Evolutionary conservation across 2,329 filamentous ascomycete species (phyloP).

Genomic region (Xylariaceae sp.): DNA sequence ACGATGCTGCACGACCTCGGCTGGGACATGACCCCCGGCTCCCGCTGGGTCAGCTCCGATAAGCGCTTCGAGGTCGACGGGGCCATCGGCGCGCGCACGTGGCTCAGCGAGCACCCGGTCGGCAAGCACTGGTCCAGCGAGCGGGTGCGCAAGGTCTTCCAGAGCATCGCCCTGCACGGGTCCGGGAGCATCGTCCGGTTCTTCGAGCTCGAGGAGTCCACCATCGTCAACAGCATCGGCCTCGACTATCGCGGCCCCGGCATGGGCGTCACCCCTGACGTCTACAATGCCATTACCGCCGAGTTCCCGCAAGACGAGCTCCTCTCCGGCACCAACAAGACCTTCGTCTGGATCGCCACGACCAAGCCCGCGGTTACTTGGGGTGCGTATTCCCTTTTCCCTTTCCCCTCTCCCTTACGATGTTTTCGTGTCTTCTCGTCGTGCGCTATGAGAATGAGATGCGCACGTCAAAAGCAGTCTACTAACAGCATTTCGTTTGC

Average conservation of each 20-base stretch:
- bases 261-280: constrained; percentile 4
- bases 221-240: constrained; percentile 22
- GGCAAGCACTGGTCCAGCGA: constrained; percentile 22
- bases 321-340: constrained; percentile 20
- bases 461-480: background rate
- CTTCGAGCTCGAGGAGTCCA: constrained; percentile 20
- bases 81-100: constrained; percentile 27
- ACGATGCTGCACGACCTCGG: constrained; percentile 30
- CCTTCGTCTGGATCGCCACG: constrained; percentile 21
- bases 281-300: constrained; percentile 12
- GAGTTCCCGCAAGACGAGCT: constrained; percentile 24
- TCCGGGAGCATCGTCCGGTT: constrained; percentile 13
- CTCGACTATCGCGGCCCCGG: constrained; percentile 23
- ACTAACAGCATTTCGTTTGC: constrained; percentile 1
- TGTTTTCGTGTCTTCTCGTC: background rate
- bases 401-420: background rate
- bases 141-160: constrained; percentile 26
- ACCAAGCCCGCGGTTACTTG: constrained; percentile 25
- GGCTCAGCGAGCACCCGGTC: constrained; percentile 23
- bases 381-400: constrained; percentile 6
- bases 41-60: constrained; percentile 23
- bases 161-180: constrained; percentile 23
- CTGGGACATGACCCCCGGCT: constrained; percentile 24
- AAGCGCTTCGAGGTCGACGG: constrained; percentile 33
- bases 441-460: no score